These are phyloP conservation scores for Collybia mongolica DNA, from an alignment of 768 basidiomycete genomes.

Conservation along the genomic window DNA sequence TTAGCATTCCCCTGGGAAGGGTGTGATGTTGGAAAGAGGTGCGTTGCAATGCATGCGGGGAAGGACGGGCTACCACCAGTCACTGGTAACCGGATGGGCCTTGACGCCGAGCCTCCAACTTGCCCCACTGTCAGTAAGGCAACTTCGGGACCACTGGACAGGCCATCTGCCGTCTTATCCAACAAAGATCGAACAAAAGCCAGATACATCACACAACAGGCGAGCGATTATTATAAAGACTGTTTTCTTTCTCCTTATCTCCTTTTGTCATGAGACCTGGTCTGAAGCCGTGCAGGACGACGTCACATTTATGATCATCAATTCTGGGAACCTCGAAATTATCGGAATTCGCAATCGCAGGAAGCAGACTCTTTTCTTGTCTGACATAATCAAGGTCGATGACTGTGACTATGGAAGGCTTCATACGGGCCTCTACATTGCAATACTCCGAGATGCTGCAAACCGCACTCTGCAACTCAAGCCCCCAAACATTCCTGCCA, in stretches of 20 bases:
- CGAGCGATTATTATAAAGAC: not conserved
- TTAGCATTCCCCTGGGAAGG: constrained; percentile 5
- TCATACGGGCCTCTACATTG: constrained; percentile 14
- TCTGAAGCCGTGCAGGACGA: constrained; percentile 13
- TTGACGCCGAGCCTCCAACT: constrained; percentile 1
- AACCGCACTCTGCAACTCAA: not conserved
- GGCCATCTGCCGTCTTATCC: not conserved
- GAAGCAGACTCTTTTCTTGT: constrained; percentile 9
- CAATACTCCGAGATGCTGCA: constrained; percentile 12
- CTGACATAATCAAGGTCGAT: constrained; percentile 5
- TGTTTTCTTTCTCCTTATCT: not conserved
- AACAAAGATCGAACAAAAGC: not conserved
- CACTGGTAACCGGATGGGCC: constrained; percentile 8
- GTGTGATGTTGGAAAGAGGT: constrained; percentile 4
- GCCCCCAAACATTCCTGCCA: not conserved
- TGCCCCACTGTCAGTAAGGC: not conserved
- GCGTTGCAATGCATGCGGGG: not conserved
- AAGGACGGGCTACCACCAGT: not conserved
- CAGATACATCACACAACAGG: constrained; percentile 7
- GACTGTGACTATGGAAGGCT: constrained; percentile 11
- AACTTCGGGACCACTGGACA: too few species aligned
- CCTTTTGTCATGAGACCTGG: constrained; percentile 8
- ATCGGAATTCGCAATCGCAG: constrained; percentile 13
- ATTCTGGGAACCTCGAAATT: constrained; percentile 15
- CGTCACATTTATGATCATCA: constrained; percentile 14